These are phyloP conservation scores for Penicillium subrubescens DNA, from an alignment of 495 filamentous ascomycete species.

Conservation along the genomic window DNA sequence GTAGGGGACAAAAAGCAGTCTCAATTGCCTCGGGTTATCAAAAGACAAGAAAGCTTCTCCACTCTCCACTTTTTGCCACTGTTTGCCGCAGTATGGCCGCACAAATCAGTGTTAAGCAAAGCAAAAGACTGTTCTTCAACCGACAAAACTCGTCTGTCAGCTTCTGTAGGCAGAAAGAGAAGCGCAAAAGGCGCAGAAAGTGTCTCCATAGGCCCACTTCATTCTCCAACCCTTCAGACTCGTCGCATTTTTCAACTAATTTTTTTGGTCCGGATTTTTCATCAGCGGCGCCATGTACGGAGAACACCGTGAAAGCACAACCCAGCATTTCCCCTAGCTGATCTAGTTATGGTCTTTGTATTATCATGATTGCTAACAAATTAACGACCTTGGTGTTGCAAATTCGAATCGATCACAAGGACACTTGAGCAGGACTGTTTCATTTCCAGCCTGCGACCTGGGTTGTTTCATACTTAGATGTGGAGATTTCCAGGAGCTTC, in stretches of 20 bases:
- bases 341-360: background rate
- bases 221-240: background rate
- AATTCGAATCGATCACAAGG: constrained; percentile 1
- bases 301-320: background rate
- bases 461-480: constrained; percentile 22
- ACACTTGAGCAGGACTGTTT: constrained; percentile 8
- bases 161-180: background rate
- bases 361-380: background rate
- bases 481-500: constrained; percentile 27
- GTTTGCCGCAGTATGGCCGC: background rate
- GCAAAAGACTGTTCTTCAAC: background rate
- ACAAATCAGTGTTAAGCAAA: background rate
- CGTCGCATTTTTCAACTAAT: background rate
- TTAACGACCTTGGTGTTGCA: background rate
- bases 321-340: background rate
- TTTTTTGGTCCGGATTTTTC: background rate
- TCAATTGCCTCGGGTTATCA: background rate
- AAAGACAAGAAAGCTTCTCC: background rate
- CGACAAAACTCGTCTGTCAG: background rate
- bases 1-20: background rate
- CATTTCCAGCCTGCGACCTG: constrained; percentile 23
- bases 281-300: background rate
- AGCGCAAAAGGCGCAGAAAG: background rate
- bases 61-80: background rate
- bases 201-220: background rate